Percentiles rank a stretch among this genome's conserved stretches.
phyloP scores from a whole-genome alignment of 768 basidiomycete genomes.

The Tricholoma bakamatsutake region DNA sequence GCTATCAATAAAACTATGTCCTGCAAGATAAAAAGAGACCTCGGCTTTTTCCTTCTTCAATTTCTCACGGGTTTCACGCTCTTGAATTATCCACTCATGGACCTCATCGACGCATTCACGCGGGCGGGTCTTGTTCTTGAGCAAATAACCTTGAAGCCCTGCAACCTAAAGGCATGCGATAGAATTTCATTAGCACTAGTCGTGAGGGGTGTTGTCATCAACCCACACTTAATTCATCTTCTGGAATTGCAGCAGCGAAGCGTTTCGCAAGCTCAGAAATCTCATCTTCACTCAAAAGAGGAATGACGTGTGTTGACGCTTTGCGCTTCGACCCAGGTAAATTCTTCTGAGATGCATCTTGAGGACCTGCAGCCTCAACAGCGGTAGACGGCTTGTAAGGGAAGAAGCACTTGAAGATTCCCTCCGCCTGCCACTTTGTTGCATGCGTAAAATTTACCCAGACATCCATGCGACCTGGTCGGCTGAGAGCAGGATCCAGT shows the following conservation, averaged over 20 bases:
- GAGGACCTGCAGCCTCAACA: constrained; percentile 14
- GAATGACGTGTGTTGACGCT: constrained; percentile 48
- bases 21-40: constrained; percentile 23
- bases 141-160: constrained; percentile 76
- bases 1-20: constrained; percentile 3
- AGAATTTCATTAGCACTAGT: not conserved
- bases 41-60: constrained; percentile 75
- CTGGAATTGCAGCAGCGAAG: constrained; percentile 79
- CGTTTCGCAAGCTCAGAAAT: constrained; percentile 73
- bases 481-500: constrained; percentile 81
- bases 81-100: constrained; percentile 69
- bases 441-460: constrained; percentile 91
- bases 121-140: constrained; percentile 89
- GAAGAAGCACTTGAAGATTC: constrained; percentile 94
- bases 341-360: constrained; percentile 59
- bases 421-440: constrained; percentile 89
- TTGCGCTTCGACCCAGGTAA: constrained; percentile 65
- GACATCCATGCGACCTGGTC: constrained; percentile 88
- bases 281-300: constrained; percentile 69
- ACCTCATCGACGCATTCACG: constrained; percentile 80
- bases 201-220: not conserved
- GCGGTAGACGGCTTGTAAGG: constrained; percentile 46
- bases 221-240: constrained; percentile 80
- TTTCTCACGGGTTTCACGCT: constrained; percentile 80
- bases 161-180: constrained; percentile 51